Conservation (phyloP, 306 rosid genomes). For the Cucurbita pepo region DNA sequence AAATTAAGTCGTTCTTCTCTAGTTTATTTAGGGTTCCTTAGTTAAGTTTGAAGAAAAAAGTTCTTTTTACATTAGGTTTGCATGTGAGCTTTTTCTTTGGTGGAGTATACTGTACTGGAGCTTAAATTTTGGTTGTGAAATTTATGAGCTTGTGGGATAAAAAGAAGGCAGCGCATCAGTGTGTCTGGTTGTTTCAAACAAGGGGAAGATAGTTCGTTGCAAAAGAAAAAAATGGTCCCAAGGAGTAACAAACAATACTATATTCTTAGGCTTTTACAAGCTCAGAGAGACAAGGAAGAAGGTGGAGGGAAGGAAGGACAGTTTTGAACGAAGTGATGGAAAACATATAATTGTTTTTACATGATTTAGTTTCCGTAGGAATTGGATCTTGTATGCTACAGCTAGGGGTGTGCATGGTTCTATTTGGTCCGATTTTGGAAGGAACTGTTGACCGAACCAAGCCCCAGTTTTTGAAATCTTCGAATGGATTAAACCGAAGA, state of each 20-base stretch:
- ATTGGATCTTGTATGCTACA: too few species aligned
- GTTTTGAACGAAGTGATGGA: not conserved
- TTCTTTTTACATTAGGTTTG: not conserved
- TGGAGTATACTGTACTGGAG: not conserved
- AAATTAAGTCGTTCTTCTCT: not conserved
- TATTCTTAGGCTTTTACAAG: not conserved
- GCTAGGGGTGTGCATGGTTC: too few species aligned
- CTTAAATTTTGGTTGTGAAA: not conserved
- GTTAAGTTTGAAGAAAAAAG: not conserved
- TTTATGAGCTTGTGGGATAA: not conserved
- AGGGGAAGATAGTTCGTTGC: not conserved
- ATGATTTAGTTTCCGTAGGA: too few species aligned
- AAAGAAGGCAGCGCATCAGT: not conserved
- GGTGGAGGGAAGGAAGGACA: not conserved
- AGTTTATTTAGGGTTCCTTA: not conserved
- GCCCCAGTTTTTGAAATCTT: too few species aligned
- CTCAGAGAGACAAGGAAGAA: not conserved
- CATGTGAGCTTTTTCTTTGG: not conserved
- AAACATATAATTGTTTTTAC: too few species aligned
- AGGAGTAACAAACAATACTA: not conserved
- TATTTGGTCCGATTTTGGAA: too few species aligned
- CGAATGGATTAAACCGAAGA: too few species aligned
- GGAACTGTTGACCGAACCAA: too few species aligned
- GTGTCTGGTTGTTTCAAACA: not conserved
- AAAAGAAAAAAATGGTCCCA: not conserved